Percentiles rank a stretch among this genome's conserved stretches.
phyloP scores from a whole-genome alignment of 2,329 filamentous ascomycete species.

The Fusarium hainanense region DNA sequence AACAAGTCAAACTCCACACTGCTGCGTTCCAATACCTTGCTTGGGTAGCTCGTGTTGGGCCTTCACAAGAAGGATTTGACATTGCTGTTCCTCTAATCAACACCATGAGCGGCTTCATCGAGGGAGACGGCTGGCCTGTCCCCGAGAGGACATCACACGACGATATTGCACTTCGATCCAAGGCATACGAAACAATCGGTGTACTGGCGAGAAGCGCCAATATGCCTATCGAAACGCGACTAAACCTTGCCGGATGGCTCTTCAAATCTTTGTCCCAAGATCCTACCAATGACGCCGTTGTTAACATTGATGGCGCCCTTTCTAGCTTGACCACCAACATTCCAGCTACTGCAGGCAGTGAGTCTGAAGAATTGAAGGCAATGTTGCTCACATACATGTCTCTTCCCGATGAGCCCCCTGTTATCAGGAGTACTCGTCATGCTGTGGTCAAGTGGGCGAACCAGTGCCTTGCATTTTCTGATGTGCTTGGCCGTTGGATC shows the following conservation, averaged over 20 bases:
- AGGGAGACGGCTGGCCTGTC: conserved; percentile 84
- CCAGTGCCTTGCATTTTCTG: conserved; percentile 81
- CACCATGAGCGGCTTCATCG: conserved; percentile 78
- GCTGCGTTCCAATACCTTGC: conserved; percentile 88
- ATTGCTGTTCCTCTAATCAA: conserved; percentile 77
- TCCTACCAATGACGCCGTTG: conserved; percentile 76
- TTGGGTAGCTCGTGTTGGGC: conserved; percentile 83
- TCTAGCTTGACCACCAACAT: conserved; percentile 74
- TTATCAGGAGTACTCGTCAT: conserved; percentile 80
- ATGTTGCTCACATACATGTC: conserved; percentile 78
- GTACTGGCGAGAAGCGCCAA: conserved; percentile 76
- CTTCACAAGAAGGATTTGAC: conserved; percentile 65
- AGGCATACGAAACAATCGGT: conserved; percentile 92
- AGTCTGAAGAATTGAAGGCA: conserved; percentile 52
- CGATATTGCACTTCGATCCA: conserved; percentile 75
- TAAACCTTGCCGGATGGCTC: conserved; percentile 75
- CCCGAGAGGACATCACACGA: conserved; percentile 68
- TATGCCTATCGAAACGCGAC: conserved; percentile 64
- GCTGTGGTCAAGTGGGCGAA: conserved; percentile 91
- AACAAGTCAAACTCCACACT: conserved; percentile 81
- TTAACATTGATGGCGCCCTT: conserved; percentile 90
- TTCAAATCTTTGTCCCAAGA: conserved; percentile 87
- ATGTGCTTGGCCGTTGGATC: conserved; percentile 86
- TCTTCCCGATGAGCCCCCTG: conserved; percentile 59
- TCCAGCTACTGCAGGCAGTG: conserved; percentile 46